Evolutionary conservation across 140 eudicot species (phyloP), one percentile per base, ranked within the genome.

Genomic region (Stevia rebaudiana): DNA sequence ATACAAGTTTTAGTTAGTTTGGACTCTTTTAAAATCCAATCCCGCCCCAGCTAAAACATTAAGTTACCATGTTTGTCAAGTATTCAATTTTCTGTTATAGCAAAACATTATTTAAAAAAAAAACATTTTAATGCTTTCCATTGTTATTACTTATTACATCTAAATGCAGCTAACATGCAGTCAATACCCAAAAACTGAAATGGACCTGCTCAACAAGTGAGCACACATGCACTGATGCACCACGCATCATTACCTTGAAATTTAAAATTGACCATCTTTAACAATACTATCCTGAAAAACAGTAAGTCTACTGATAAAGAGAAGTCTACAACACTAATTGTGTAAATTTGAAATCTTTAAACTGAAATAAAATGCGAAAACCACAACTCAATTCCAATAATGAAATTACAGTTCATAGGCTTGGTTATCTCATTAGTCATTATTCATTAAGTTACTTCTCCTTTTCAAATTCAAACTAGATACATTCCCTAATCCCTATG

Each of bases 391-490:
- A 30, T 33, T 63, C 24, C 25, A 4, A 28, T 12, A 3, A 65
- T 36, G 11, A 23, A n/a, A 3, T 54, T 41, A 33, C 46, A 33
- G 13, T 49, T 49, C 49, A 28, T 9, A 62, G 22, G 22, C 25
- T 42, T 24, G 24, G 54, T n/a, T 12, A 36, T 50, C 21, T 12
- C 61, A 40, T 54, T 53, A 55, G 43, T 25, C 73, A 54, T 54
- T 53, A 55, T 30, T 25, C 73, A 54, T 53, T 40, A 68, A 68
- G 65, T 18, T 50, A 8, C 36, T 35, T 48, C 16, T 50, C 51
- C 51, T 51, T 67, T 9, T 35, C 17, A 51, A 12, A 13, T 51
- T 67, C 43, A 63, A 50, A 8, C 41, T 11, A 48, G 36, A 49
- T 21, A 11, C 9, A 65, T 17, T 21, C 21, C 11, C 28, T 13